A percentile compares a stretch with the other conserved stretches of the same genome.
phyloP scores from a whole-genome alignment of 2,329 filamentous ascomycete genomes.

The Cordyceps javanica region DNA sequence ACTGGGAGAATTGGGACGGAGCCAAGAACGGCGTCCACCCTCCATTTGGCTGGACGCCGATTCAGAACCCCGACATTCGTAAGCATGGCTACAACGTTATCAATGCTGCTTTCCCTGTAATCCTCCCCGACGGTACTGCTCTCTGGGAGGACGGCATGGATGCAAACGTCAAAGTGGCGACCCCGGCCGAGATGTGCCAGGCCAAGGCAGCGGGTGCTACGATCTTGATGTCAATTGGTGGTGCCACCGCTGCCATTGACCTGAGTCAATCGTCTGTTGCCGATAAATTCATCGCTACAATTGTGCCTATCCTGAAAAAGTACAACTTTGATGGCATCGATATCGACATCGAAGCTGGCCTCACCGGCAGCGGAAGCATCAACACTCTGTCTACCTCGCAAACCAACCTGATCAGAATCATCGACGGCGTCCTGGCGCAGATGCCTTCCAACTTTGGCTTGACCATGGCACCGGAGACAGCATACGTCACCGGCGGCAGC shows the following conservation, averaged over 20 bases:
- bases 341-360: conserved; percentile 29
- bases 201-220: conserved; percentile 29
- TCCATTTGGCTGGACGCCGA: conserved; percentile 27
- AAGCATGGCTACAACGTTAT: conserved; percentile 30
- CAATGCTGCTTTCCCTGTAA: conserved; percentile 29
- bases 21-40: conserved; percentile 27
- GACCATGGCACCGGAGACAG: conserved; percentile 39
- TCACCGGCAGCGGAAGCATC: conserved; percentile 26
- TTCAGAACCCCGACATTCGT: conserved; percentile 23
- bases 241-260: conserved; percentile 27
- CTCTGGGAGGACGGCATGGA: conserved; percentile 30
- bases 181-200: conserved; percentile 27
- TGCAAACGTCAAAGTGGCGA: conserved; percentile 23
- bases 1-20: conserved; percentile 33
- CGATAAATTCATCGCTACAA: conserved; percentile 28
- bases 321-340: conserved; percentile 33
- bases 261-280: conserved; percentile 26
- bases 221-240: conserved; percentile 29
- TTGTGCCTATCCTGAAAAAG: conserved; percentile 28
- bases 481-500: conserved; percentile 29
- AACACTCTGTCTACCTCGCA: conserved; percentile 26
- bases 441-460: conserved; percentile 55
- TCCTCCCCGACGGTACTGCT: conserved; percentile 27
- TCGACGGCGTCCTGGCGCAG: conserved; percentile 30
- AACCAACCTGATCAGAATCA: conserved; percentile 29